These are phyloP conservation scores for Apiotrichum veenhuisii DNA, from an alignment of 1,284 basidiomycete species.

Conservation along the genomic window DNA sequence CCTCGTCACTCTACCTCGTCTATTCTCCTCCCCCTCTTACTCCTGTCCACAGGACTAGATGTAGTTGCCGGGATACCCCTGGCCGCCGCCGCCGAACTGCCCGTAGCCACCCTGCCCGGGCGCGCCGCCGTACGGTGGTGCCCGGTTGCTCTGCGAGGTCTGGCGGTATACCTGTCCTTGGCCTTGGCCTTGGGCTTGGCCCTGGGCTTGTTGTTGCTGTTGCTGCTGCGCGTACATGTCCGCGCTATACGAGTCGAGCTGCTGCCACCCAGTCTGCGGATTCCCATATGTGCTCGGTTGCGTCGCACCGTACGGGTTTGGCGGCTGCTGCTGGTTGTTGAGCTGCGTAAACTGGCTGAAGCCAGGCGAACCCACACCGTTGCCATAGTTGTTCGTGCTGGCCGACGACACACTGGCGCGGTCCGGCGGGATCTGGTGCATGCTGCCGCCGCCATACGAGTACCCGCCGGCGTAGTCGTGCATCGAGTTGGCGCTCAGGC, in stretches of 20 bases:
- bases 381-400: conserved; percentile 8
- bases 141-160: not conserved
- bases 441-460: not conserved
- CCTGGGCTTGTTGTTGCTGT: too few species aligned
- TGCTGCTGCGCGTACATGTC: not conserved
- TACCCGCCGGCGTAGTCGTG: not conserved
- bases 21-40: not conserved
- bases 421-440: conserved; percentile 2
- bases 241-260: not conserved
- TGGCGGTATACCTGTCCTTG: not conserved
- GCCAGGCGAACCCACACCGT: not conserved
- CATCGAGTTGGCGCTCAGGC: conserved; percentile 2
- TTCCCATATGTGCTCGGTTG: not conserved
- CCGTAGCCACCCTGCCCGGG: not conserved
- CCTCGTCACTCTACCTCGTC: not conserved
- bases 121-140: not conserved
- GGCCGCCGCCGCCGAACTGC: not conserved
- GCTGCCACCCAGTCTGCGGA: not conserved
- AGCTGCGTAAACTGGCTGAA: not conserved
- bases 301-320: too few species aligned
- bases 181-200: too few species aligned
- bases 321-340: not conserved
- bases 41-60: not conserved
- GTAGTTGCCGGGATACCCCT: not conserved
- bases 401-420: conserved; percentile 7